phyloP scores from a whole-genome alignment of 176 grass and related monocot genomes.

The Bothriochloa decipiens region DNA sequence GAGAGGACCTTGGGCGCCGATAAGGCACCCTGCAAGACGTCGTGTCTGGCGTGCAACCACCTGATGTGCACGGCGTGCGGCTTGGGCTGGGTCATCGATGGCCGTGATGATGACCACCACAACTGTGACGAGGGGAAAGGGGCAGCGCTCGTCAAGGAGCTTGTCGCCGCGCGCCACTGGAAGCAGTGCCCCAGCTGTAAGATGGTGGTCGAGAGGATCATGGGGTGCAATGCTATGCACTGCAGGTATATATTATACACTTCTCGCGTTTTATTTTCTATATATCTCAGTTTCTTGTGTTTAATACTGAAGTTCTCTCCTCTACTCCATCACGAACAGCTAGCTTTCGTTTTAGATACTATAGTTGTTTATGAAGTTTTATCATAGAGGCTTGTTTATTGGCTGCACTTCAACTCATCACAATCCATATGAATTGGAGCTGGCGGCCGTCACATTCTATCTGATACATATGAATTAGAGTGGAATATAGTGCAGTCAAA shows the following conservation, averaged over 20 bases:
- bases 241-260: slow-evolving; percentile 34
- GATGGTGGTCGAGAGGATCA: slow-evolving; percentile 26
- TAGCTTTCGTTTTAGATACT: no score
- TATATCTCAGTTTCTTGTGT: background rate
- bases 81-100: slow-evolving; percentile 16
- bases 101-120: background rate
- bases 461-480: no score
- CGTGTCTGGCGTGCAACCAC: slow-evolving; percentile 41
- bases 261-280: background rate
- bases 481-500: no score
- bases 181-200: slow-evolving; percentile 44
- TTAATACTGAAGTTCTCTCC: background rate
- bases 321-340: no score
- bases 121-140: slow-evolving; percentile 22
- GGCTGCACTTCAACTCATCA: no score
- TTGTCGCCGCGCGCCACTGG: slow-evolving; percentile 13
- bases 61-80: slow-evolving; percentile 46
- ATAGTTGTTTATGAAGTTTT: no score
- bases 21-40: background rate
- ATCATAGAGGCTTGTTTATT: no score
- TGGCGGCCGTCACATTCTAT: no score
- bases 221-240: slow-evolving; percentile 21
- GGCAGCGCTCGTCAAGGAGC: background rate
- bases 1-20: background rate
- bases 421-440: no score